phyloP scores from a whole-genome alignment of 108 stramenopile genomes.

The Cyclotella cryptica region DNA sequence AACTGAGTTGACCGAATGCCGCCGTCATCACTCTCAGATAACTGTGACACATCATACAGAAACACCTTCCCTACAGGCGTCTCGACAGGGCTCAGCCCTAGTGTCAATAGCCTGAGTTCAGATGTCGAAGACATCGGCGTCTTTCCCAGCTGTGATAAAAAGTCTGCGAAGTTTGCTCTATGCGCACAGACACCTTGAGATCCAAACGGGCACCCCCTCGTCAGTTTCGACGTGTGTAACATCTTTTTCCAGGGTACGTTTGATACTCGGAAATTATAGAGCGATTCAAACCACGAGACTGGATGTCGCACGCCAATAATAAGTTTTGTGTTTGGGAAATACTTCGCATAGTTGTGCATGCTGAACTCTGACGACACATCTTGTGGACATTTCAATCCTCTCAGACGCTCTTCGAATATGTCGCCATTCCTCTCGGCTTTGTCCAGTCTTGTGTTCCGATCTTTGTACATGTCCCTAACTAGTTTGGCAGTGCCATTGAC shows the following conservation, averaged over 20 bases:
- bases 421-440: neutral
- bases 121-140: slow-evolving; percentile 6
- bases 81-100: slow-evolving; percentile 18
- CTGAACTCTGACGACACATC: slow-evolving; percentile 30
- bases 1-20: slow-evolving; percentile 6
- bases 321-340: slow-evolving; percentile 51
- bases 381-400: slow-evolving; percentile 57
- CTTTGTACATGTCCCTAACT: slow-evolving; percentile 9
- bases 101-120: slow-evolving; percentile 4
- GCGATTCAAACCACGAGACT: slow-evolving; percentile 47
- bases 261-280: slow-evolving; percentile 51
- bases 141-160: slow-evolving; percentile 18
- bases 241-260: slow-evolving; percentile 37
- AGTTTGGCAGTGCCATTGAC: slow-evolving; percentile 9
- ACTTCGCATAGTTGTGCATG: slow-evolving; percentile 36
- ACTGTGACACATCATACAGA: slow-evolving; percentile 55
- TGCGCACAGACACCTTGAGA: slow-evolving; percentile 23
- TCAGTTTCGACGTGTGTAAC: slow-evolving; percentile 25
- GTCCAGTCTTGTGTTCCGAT: slow-evolving; percentile 15
- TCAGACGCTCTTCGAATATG: neutral
- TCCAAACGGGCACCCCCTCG: slow-evolving; percentile 17
- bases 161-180: slow-evolving; percentile 29
- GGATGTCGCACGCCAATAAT: slow-evolving; percentile 56
- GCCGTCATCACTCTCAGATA: slow-evolving; percentile 28
- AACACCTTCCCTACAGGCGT: slow-evolving; percentile 42